Conservation (phyloP, 768 basidiomycete genomes). For the Hysterangium stoloniferum region DNA sequence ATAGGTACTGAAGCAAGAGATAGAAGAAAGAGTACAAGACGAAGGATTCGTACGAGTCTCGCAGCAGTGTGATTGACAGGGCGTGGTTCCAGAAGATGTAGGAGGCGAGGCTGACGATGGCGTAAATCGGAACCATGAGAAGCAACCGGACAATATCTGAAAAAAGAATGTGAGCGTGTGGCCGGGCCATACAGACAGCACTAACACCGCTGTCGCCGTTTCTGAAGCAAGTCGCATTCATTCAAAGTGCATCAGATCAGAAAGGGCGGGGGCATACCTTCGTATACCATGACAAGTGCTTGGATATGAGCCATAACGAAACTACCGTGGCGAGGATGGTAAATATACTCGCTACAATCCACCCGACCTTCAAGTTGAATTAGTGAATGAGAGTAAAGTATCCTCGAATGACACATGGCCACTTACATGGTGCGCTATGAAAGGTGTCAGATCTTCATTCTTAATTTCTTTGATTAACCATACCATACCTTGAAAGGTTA, state of each 20-base stretch:
- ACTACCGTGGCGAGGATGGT: conserved; percentile 44
- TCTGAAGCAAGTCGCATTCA: conserved; percentile 30
- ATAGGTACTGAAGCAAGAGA: conserved; percentile 63
- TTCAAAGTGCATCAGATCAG: not conserved
- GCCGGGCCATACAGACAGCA: not conserved
- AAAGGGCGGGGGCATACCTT: conserved; percentile 37
- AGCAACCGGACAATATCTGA: conserved; percentile 66
- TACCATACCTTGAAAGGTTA: conserved; percentile 51
- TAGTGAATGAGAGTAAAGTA: not conserved
- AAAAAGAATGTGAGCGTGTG: not conserved
- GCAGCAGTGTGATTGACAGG: conserved; percentile 57
- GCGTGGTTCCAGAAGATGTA: conserved; percentile 71
- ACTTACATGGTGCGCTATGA: conserved; percentile 49
- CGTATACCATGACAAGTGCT: conserved; percentile 67
- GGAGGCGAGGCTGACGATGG: conserved; percentile 55
- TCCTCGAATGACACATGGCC: not conserved
- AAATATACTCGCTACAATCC: conserved; percentile 58
- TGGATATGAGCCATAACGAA: conserved; percentile 70
- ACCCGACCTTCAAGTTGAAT: conserved; percentile 43
- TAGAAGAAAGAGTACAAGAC: conserved; percentile 76
- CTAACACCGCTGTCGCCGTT: conserved; percentile 62
- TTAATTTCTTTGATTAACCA: no score
- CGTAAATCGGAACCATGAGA: conserved; percentile 75
- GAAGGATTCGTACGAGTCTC: conserved; percentile 71
- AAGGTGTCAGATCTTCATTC: no score